These are phyloP conservation scores for Plasmodium cynomolgi DNA, from an alignment of 169 alveolate species.

Conservation along the genomic window DNA sequence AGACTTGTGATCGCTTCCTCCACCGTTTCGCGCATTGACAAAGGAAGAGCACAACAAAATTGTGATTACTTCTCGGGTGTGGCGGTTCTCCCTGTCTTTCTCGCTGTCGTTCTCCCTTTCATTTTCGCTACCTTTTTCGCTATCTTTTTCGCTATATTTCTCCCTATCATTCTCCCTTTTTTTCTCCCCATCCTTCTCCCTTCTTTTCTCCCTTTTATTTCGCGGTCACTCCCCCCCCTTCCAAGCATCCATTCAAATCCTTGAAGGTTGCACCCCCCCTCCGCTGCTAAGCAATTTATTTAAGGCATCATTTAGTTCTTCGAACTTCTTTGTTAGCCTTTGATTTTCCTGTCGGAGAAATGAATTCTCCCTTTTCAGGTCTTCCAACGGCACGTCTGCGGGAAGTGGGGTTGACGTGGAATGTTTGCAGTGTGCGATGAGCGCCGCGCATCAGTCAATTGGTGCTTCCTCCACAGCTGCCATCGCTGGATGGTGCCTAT, in stretches of 20 bases:
- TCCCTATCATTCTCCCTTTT: not conserved
- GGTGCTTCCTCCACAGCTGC: not conserved
- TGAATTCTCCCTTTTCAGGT: constrained; percentile 43
- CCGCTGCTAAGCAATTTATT: constrained; percentile 9
- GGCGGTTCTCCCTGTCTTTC: not conserved
- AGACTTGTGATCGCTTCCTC: not conserved
- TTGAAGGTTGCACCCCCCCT: not conserved
- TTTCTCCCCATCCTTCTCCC: no score
- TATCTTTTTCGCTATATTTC: no score
- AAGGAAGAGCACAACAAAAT: not conserved
- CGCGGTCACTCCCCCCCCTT: not conserved
- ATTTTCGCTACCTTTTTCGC: not conserved
- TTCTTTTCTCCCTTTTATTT: not conserved
- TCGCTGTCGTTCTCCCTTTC: not conserved
- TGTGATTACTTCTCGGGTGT: not conserved
- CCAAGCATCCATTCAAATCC: not conserved
- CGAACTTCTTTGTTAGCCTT: constrained; percentile 41
- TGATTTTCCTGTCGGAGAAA: constrained; percentile 60
- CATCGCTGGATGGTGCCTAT: not conserved
- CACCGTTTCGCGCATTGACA: not conserved
- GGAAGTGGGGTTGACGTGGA: not conserved
- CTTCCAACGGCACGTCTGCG: constrained; percentile 47
- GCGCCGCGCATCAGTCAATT: not conserved
- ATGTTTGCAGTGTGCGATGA: not conserved
- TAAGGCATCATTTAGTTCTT: constrained; percentile 64